A percentile compares a stretch with the other conserved stretches of the same genome.
Evolutionary conservation across 108 stramenopile species (phyloP).

Genomic region (Stephanodiscus triporus): DNA sequence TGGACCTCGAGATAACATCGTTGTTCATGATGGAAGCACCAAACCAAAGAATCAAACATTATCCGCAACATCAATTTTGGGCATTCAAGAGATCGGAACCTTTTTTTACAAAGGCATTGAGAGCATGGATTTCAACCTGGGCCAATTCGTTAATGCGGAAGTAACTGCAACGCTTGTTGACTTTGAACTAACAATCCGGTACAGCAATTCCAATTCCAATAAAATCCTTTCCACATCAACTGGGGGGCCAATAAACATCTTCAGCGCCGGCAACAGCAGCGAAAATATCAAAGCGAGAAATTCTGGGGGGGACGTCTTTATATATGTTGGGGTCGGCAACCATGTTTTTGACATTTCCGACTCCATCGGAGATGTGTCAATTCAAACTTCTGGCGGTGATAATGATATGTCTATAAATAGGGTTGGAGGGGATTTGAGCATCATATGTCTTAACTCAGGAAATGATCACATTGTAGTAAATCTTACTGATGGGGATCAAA

Average conservation of each 20-base stretch:
- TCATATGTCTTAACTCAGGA: constrained; percentile 4
- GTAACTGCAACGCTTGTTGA: not conserved
- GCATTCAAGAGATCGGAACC: constrained; percentile 2
- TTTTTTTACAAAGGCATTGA: constrained; percentile 4
- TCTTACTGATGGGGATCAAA: constrained; percentile 2
- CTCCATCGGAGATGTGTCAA: not conserved
- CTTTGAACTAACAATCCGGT: not conserved
- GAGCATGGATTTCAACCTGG: not conserved
- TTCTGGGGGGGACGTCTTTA: constrained; percentile 5
- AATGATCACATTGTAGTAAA: constrained; percentile 8
- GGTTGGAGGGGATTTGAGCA: constrained; percentile 5
- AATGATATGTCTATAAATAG: not conserved
- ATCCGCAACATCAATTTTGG: not conserved
- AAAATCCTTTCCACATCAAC: constrained; percentile 3
- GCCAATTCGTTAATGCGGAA: not conserved
- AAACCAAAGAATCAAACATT: constrained; percentile 2
- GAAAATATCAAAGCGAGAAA: constrained; percentile 1
- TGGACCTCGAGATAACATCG: constrained; percentile 19
- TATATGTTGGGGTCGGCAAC: constrained; percentile 11
- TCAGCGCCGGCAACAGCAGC: constrained; percentile 10
- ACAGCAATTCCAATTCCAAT: constrained; percentile 3
- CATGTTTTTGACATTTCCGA: constrained; percentile 8
- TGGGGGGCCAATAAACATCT: constrained; percentile 8
- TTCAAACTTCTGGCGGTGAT: not conserved
- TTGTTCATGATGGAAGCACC: constrained; percentile 22